Conservation (phyloP, 75 land plant genomes). For the Picea sitchensis region DNA sequence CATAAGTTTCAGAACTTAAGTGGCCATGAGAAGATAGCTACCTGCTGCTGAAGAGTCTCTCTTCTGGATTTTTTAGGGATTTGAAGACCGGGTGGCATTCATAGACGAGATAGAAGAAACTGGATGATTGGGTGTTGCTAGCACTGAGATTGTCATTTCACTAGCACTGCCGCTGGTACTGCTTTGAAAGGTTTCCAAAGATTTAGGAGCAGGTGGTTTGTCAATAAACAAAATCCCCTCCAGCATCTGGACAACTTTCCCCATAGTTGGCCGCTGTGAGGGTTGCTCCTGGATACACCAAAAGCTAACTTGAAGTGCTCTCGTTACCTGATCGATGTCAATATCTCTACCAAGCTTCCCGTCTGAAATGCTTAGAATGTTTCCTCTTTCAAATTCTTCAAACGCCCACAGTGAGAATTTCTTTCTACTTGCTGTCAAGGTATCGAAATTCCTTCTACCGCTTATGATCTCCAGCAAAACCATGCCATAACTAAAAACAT, state of each 20-base stretch:
- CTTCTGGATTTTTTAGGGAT: too few relatives aligned
- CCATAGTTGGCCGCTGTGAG: conserved; percentile 70
- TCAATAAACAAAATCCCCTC: conserved; percentile 64
- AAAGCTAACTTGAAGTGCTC: conserved; percentile 65
- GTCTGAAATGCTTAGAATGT: conserved; percentile 47
- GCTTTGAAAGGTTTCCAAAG: conserved; percentile 19
- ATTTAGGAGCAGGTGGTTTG: conserved; percentile 59
- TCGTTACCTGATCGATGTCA: conserved; percentile 47
- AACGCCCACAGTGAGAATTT: conserved; percentile 79
- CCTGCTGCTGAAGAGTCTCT: too few relatives aligned
- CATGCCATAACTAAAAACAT: conserved; percentile 86
- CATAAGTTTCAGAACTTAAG: too few relatives aligned
- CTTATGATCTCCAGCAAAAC: conserved; percentile 83
- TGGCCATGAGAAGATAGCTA: too few relatives aligned
- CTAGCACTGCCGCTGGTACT: conserved; percentile 29
- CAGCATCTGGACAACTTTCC: conserved; percentile 81
- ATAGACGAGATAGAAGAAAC: conserved; percentile 39
- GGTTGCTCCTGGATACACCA: conserved; percentile 93
- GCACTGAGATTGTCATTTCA: conserved; percentile 19
- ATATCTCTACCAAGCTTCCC: conserved; percentile 36
- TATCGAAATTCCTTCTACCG: conserved; percentile 74
- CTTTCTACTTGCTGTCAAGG: conserved; percentile 32
- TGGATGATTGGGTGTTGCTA: conserved; percentile 30
- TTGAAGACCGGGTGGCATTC: too few relatives aligned
- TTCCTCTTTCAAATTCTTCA: conserved; percentile 69